Percentiles rank a stretch among this genome's conserved stretches.
Conservation (phyloP, 805 yeast species). For the Yamadazyma sp. region DNA sequence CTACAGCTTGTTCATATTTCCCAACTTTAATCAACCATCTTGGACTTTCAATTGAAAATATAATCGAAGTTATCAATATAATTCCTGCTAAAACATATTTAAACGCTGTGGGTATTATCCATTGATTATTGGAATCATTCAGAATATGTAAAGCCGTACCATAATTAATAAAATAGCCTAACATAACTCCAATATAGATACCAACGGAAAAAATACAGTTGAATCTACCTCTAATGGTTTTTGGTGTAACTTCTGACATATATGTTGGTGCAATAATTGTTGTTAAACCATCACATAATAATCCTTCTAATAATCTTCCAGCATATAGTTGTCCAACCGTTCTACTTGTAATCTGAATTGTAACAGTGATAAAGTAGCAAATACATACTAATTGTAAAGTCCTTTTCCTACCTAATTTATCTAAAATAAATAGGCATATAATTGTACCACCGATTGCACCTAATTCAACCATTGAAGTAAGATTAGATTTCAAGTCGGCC, state of each 20-base stretch:
- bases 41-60: slow-evolving; percentile 47
- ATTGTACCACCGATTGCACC: slow-evolving; percentile 57
- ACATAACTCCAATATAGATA: slow-evolving; percentile 53
- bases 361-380: slow-evolving; percentile 43
- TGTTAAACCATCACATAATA: slow-evolving; percentile 52
- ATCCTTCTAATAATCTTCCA: slow-evolving; percentile 54
- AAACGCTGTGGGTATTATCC: slow-evolving; percentile 52
- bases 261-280: slow-evolving; percentile 55
- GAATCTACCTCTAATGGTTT: slow-evolving; percentile 49
- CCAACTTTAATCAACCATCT: slow-evolving; percentile 49
- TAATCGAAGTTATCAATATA: slow-evolving; percentile 37
- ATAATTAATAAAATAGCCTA: slow-evolving; percentile 48
- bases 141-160: slow-evolving; percentile 49
- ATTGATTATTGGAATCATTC: slow-evolving; percentile 35
- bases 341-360: slow-evolving; percentile 46
- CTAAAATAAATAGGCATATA: slow-evolving; percentile 46
- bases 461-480: slow-evolving; percentile 56
- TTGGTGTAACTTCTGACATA: slow-evolving; percentile 52
- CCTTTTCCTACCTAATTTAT: slow-evolving; percentile 49
- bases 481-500: slow-evolving; percentile 50
- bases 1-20: slow-evolving; percentile 36
- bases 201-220: slow-evolving; percentile 55
- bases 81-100: slow-evolving; percentile 47
- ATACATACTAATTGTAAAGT: slow-evolving; percentile 43
- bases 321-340: slow-evolving; percentile 50